Conservation (phyloP, 768 basidiomycete species). For the Termitomyces sp. region DNA sequence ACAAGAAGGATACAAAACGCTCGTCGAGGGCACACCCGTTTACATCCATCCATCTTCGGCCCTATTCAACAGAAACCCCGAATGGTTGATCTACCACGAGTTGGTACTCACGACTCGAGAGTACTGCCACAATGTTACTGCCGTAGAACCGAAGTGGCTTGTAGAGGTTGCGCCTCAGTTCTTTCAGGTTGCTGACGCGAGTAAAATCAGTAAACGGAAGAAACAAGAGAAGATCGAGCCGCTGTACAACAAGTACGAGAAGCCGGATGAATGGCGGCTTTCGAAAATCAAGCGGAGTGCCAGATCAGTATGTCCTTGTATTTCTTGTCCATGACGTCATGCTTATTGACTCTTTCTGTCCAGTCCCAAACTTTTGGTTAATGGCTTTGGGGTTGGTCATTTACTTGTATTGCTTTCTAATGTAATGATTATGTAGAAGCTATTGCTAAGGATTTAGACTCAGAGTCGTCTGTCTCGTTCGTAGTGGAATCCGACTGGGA, state of each 20-base stretch:
- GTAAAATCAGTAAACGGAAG: conserved; percentile 97
- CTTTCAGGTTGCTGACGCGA: conserved; percentile 97
- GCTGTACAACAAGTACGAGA: conserved; percentile 92
- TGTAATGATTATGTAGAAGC: conserved; percentile 11
- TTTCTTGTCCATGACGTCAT: conserved; percentile 1
- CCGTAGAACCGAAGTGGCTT: conserved; percentile 97
- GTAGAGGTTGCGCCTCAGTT: conserved; percentile 97
- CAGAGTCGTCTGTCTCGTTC: not conserved
- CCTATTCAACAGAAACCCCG: conserved; percentile 94
- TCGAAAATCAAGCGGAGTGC: conserved; percentile 91
- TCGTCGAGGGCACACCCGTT: conserved; percentile 97
- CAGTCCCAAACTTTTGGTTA: conserved; percentile 91
- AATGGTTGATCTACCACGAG: conserved; percentile 96
- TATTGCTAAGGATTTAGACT: not conserved
- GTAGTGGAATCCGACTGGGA: conserved; percentile 1
- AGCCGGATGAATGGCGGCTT: conserved; percentile 91
- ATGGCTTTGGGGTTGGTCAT: conserved; percentile 7
- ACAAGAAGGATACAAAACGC: conserved; percentile 97
- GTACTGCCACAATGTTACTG: conserved; percentile 91
- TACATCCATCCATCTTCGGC: conserved; percentile 98
- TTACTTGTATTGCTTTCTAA: conserved; percentile 9
- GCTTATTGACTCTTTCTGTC: conserved; percentile 20
- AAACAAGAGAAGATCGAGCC: conserved; percentile 97
- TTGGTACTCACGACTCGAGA: conserved; percentile 94
- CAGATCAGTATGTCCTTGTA: conserved; percentile 57